phyloP scores from a whole-genome alignment of 2,329 filamentous ascomycete genomes.

The Fusarium nelsonii region DNA sequence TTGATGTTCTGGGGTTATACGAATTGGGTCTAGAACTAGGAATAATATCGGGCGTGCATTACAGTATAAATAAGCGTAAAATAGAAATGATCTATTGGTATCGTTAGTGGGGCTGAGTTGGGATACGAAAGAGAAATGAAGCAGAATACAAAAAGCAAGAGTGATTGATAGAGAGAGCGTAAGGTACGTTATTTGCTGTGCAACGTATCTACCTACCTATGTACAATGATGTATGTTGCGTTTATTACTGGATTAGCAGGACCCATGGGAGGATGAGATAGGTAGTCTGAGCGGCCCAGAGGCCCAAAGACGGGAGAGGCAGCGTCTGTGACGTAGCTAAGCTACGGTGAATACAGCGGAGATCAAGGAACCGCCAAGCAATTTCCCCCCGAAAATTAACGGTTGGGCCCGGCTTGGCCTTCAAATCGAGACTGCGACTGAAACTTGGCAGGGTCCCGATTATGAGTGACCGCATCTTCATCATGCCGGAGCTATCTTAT shows the following conservation, averaged over 20 bases:
- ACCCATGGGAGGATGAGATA: not conserved
- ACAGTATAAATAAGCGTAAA: conserved; percentile 25
- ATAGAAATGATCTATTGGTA: not conserved
- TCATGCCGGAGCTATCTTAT: conserved; percentile 23
- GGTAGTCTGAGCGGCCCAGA: not conserved
- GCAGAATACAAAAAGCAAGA: conserved; percentile 4
- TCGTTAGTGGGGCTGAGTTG: not conserved
- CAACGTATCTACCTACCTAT: not conserved
- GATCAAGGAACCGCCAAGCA: conserved; percentile 35
- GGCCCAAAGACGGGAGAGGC: not conserved
- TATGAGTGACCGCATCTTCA: conserved; percentile 22
- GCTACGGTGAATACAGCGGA: not conserved
- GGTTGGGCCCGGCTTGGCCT: conserved; percentile 39
- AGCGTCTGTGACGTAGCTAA: conserved; percentile 32
- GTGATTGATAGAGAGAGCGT: too few relatives aligned
- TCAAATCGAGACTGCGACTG: conserved; percentile 7
- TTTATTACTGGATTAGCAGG: not conserved
- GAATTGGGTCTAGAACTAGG: conserved; percentile 19
- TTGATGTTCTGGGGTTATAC: conserved; percentile 10
- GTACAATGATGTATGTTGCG: not conserved
- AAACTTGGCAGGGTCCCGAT: conserved; percentile 33
- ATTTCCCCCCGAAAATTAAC: conserved; percentile 31
- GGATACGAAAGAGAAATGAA: conserved; percentile 7
- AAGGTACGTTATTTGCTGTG: not conserved
- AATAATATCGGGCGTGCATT: conserved; percentile 10